A percentile compares a stretch with the other conserved stretches of the same genome.
These are phyloP conservation scores for Tuber indicum DNA, from an alignment of 495 filamentous ascomycete species.

Conservation along the genomic window DNA sequence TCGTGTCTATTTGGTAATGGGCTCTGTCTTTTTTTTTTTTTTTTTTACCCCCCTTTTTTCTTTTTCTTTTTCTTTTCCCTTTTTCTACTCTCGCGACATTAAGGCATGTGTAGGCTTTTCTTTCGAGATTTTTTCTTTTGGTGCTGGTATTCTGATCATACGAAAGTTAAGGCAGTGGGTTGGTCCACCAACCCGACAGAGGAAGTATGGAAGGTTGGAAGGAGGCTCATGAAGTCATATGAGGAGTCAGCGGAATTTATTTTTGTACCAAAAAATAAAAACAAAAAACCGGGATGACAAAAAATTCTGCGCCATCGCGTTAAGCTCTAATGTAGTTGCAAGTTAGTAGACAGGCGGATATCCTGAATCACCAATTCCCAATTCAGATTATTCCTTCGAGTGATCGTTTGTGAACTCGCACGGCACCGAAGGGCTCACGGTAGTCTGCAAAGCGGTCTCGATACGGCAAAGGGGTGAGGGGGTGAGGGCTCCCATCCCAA, in stretches of 20 bases:
- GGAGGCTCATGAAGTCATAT: not conserved
- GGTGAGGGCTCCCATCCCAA: too few species aligned
- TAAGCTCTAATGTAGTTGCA: not conserved
- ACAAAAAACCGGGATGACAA: not conserved
- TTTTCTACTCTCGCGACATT: conserved; percentile 9
- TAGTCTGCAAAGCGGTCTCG: not conserved
- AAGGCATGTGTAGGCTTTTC: not conserved
- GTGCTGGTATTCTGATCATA: conserved; percentile 4
- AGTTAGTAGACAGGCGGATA: not conserved
- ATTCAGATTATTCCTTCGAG: not conserved
- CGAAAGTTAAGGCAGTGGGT: not conserved
- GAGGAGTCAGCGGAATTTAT: conserved; percentile 7
- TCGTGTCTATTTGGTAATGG: conserved; percentile 5
- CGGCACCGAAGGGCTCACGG: not conserved
- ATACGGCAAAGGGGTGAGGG: not conserved
- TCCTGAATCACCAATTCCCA: not conserved
- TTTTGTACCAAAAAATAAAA: conserved; percentile 1
- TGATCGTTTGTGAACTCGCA: not conserved
- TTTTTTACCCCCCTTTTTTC: not conserved
- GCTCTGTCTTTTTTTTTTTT: not conserved
- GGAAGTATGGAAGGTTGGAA: not conserved
- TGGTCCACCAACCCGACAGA: not conserved
- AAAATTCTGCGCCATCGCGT: not conserved
- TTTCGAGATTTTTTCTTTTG: not conserved
- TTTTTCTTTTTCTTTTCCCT: not conserved